Conservation (phyloP, 257 asterid genomes). For the Ehretia macrophylla region DNA sequence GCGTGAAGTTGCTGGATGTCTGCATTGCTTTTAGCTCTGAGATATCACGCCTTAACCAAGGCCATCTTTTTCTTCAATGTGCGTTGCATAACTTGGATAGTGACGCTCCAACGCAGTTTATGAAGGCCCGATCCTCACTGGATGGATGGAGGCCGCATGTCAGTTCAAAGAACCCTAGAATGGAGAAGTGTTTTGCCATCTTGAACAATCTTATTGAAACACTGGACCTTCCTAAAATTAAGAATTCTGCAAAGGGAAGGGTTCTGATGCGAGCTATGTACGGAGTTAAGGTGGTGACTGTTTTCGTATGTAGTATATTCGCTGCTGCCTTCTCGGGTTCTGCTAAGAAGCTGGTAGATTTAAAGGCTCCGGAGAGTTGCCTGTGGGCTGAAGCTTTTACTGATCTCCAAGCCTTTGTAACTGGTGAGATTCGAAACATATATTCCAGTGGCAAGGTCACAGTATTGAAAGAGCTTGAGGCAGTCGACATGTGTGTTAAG, state of each 20-base stretch:
- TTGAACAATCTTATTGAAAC: constrained; percentile 55
- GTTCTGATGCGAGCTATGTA: constrained; percentile 82
- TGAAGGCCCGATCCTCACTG: constrained; percentile 53
- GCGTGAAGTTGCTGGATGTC: constrained; percentile 70
- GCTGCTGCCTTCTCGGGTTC: constrained; percentile 73
- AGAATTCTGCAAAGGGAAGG: constrained; percentile 77
- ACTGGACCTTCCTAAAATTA: constrained; percentile 70
- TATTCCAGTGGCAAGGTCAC: constrained; percentile 38
- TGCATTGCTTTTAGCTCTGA: constrained; percentile 81
- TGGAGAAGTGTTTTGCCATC: constrained; percentile 56
- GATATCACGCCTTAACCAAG: constrained; percentile 68
- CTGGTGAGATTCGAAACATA: constrained; percentile 44
- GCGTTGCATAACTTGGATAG: constrained; percentile 38
- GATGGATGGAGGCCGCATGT: constrained; percentile 70
- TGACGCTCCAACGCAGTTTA: constrained; percentile 40
- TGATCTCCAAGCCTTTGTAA: constrained; percentile 47
- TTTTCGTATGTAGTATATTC: constrained; percentile 61
- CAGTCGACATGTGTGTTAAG: constrained; percentile 55
- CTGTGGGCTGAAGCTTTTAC: constrained; percentile 58
- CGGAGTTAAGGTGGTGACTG: constrained; percentile 66
- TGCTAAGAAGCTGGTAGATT: constrained; percentile 51
- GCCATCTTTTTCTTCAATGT: constrained; percentile 64
- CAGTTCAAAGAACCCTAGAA: constrained; percentile 52
- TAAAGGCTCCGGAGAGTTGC: constrained; percentile 36
- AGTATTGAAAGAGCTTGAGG: constrained; percentile 67